Conservation (phyloP, 805 yeast genomes). For the Yarrowia yakushimensis region DNA sequence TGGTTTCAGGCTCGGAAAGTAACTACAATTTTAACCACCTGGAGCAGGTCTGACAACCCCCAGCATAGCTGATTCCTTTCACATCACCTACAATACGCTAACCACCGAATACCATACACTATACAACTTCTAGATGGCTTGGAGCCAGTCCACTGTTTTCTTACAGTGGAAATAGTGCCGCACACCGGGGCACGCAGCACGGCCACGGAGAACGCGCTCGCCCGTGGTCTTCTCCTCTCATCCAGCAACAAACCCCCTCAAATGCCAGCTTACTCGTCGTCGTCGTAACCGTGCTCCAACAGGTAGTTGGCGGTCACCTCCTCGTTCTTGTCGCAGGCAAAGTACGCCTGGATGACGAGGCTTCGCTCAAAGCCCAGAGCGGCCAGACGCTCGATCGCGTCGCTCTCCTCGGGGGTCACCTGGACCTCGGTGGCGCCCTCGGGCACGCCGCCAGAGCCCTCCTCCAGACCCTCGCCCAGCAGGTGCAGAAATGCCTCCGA, state of each 20-base stretch:
- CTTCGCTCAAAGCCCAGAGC: conserved; percentile 90
- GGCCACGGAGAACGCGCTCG: no score
- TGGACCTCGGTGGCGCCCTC: conserved; percentile 49
- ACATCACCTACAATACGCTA: no score
- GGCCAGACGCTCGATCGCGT: conserved; percentile 83
- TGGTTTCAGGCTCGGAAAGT: no score
- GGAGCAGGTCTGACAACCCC: no score
- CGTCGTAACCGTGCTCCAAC: conserved; percentile 47
- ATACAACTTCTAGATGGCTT: conserved; percentile 6
- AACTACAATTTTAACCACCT: no score
- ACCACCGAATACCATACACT: conserved; percentile 14
- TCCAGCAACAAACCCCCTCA: no score
- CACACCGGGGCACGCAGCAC: background rate
- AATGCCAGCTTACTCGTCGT: conserved; percentile 26
- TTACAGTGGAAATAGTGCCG: background rate
- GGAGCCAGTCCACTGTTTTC: background rate
- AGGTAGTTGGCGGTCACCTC: conserved; percentile 92
- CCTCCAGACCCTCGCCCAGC: conserved; percentile 50
- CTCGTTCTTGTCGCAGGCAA: conserved; percentile 97
- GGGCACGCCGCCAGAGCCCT: conserved; percentile 40
- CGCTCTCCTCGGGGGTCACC: conserved; percentile 78
- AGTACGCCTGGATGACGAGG: conserved; percentile 85
- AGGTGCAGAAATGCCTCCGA: conserved; percentile 86
- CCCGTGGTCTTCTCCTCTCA: no score
- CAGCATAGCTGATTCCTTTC: no score